Conservation (phyloP, 2,329 filamentous ascomycete species). For the Penicillium hesseltinei region DNA sequence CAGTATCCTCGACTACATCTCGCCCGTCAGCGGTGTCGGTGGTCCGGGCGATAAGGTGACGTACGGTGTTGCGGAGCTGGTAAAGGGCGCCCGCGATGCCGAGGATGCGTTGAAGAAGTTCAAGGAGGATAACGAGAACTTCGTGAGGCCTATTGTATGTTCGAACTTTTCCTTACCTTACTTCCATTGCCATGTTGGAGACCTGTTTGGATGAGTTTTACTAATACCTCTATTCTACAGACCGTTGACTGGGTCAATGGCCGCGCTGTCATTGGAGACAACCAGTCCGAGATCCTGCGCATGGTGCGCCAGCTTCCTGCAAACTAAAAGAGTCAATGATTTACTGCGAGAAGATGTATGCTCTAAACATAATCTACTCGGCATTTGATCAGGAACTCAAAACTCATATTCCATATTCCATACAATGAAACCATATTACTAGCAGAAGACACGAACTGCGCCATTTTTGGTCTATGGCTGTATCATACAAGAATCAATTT, state of each 20-base stretch:
- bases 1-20: constrained; percentile 78
- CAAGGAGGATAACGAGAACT: constrained; percentile 64
- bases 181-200: neutral
- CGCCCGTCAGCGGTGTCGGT: constrained; percentile 44
- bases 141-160: constrained; percentile 75
- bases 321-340: constrained; percentile 19
- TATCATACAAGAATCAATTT: constrained; percentile 32
- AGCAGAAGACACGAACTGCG: constrained; percentile 11
- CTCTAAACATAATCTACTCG: neutral
- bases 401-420: constrained; percentile 7
- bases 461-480: constrained; percentile 23
- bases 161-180: constrained; percentile 6
- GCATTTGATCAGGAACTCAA: neutral
- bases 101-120: constrained; percentile 78
- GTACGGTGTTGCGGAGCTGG: constrained; percentile 60
- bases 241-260: constrained; percentile 94
- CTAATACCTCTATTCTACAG: constrained; percentile 27
- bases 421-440: constrained; percentile 7
- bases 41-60: constrained; percentile 61
- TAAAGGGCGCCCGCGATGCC: constrained; percentile 71
- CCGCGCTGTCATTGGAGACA: constrained; percentile 70
- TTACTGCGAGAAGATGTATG: neutral
- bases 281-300: constrained; percentile 85
- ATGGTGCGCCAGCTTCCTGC: constrained; percentile 59
- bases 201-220: constrained; percentile 8